phyloP scores from a whole-genome alignment of 345 rosid genomes.

The Eucalyptus pauciflora region DNA sequence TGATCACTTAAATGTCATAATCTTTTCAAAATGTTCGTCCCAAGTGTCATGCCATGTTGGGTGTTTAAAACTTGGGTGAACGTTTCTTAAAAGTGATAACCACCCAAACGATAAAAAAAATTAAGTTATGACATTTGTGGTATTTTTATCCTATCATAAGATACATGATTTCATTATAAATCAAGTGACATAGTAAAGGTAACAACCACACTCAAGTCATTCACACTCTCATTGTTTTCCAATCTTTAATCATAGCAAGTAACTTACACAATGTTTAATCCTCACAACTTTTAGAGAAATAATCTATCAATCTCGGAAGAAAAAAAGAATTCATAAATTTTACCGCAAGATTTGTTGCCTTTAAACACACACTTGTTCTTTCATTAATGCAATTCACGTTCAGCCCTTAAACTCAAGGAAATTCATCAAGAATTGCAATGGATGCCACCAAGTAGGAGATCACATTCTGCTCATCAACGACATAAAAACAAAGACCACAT shows the following conservation, averaged over 20 bases:
- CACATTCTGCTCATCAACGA: background rate
- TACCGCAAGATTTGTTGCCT: background rate
- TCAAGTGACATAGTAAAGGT: background rate
- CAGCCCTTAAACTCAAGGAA: background rate
- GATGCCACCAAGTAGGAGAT: background rate
- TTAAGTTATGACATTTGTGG: background rate
- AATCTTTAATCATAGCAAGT: background rate
- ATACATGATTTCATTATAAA: background rate
- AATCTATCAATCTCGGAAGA: background rate
- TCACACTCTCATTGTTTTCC: background rate
- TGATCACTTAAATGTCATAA: background rate
- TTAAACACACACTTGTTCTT: background rate
- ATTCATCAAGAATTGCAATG: background rate
- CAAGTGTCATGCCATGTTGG: background rate
- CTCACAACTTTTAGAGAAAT: background rate
- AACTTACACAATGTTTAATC: background rate
- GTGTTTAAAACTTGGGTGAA: background rate
- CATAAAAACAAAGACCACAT: background rate
- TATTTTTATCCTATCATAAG: background rate
- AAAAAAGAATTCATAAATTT: background rate
- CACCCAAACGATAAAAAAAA: background rate
- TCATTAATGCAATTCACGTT: background rate
- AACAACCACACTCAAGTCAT: background rate
- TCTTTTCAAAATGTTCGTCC: background rate
- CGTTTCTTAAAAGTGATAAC: background rate